Conservation (phyloP, 176 grass and related monocot genomes). For the Carex cristatella region DNA sequence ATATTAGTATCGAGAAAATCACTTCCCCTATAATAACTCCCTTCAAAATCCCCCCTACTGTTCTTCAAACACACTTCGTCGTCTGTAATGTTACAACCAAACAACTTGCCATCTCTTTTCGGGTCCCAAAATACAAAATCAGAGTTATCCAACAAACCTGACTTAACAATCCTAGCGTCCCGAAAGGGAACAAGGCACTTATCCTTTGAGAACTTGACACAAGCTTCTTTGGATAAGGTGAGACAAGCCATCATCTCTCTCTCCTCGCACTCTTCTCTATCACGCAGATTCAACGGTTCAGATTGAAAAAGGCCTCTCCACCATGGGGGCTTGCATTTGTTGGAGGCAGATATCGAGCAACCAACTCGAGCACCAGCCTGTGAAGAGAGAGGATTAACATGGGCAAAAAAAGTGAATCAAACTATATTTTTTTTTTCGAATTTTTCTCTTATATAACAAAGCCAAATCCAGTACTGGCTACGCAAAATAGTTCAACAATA, state of each 20-base stretch:
- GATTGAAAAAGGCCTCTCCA: slow-evolving; percentile 66
- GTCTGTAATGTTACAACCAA: slow-evolving; percentile 9
- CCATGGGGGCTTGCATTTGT: slow-evolving; percentile 76
- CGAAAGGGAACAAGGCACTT: slow-evolving; percentile 54
- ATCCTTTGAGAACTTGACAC: slow-evolving; percentile 51
- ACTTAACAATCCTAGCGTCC: slow-evolving; percentile 54
- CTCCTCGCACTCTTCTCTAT: slow-evolving; percentile 62
- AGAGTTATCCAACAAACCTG: slow-evolving; percentile 31
- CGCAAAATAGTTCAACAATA: neutral
- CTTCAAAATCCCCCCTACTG: neutral
- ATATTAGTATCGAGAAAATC: neutral
- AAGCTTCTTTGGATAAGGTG: slow-evolving; percentile 44
- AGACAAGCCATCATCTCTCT: slow-evolving; percentile 55
- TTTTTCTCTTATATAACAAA: neutral
- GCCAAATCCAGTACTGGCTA: neutral
- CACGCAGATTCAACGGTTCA: slow-evolving; percentile 30
- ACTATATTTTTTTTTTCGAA: neutral
- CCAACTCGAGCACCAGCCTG: slow-evolving; percentile 65
- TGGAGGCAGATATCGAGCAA: slow-evolving; percentile 66
- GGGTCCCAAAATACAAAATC: slow-evolving; percentile 28
- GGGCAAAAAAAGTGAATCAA: no score
- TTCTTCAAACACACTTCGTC: neutral
- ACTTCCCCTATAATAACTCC: slow-evolving; percentile 16
- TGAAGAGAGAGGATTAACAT: neutral
- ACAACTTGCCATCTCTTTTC: neutral